A percentile compares a stretch with the other conserved stretches of the same genome.
These are phyloP conservation scores for Fraxinus latifolia DNA, from an alignment of 305 asterid species.

Conservation along the genomic window DNA sequence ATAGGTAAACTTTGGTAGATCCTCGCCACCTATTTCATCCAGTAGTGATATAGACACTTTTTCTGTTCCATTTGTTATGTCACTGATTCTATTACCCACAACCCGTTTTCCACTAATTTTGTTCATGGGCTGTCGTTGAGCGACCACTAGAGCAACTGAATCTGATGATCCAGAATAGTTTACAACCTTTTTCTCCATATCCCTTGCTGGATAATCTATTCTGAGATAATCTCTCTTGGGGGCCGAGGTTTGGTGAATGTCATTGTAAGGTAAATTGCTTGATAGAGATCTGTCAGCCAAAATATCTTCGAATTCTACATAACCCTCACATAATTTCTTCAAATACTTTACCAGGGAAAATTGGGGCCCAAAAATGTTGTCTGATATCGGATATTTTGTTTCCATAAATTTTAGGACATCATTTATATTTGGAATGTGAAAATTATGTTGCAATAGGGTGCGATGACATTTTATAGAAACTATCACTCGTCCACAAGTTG, in stretches of 20 bases:
- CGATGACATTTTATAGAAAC: conserved; percentile 29
- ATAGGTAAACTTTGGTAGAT: conserved; percentile 41
- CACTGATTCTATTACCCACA: conserved; percentile 24
- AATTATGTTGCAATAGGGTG: conserved; percentile 1
- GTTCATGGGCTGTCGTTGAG: not conserved
- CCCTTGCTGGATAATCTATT: not conserved
- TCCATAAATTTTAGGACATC: conserved; percentile 36
- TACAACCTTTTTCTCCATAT: conserved; percentile 6
- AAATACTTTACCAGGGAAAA: conserved; percentile 34
- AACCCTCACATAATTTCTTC: conserved; percentile 40
- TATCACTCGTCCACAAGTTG: conserved; percentile 43
- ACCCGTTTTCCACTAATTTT: conserved; percentile 11
- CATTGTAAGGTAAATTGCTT: conserved; percentile 5
- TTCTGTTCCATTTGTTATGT: conserved; percentile 66
- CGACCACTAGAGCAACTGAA: not conserved
- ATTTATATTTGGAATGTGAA: conserved; percentile 27
- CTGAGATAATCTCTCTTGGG: not conserved
- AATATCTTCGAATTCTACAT: conserved; percentile 20
- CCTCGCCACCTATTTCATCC: conserved; percentile 47
- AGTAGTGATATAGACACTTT: conserved; percentile 50
- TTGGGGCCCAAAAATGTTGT: conserved; percentile 17
- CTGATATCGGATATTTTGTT: conserved; percentile 19
- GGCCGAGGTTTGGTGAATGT: not conserved
- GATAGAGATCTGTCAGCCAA: not conserved
- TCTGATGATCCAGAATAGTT: conserved; percentile 5